phyloP scores from a whole-genome alignment of 1,139 yeast genomes.

The Debaryomyces fabryi region DNA sequence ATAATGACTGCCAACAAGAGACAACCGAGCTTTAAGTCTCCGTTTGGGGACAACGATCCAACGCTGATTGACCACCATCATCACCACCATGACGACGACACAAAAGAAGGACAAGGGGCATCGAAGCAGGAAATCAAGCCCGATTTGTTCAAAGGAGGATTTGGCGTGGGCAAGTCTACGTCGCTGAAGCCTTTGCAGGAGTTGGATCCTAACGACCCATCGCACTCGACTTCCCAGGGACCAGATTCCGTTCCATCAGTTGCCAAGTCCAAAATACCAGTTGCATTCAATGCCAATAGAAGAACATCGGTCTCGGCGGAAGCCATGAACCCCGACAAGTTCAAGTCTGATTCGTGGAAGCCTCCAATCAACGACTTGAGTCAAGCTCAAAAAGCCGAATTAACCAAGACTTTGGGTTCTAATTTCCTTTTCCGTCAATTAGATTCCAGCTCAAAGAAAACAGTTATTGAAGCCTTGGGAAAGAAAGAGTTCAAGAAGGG shows the following conservation, averaged over 20 bases:
- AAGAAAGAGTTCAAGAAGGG: slow-evolving; percentile 66
- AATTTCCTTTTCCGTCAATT: slow-evolving; percentile 84
- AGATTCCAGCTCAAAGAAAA: slow-evolving; percentile 69
- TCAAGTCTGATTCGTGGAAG: slow-evolving; percentile 64
- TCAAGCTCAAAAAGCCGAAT: slow-evolving; percentile 64
- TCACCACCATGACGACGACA: slow-evolving; percentile 13
- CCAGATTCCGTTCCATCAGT: slow-evolving; percentile 16
- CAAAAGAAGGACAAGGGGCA: slow-evolving; percentile 9
- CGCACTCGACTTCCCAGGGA: slow-evolving; percentile 11
- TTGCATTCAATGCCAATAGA: slow-evolving; percentile 74
- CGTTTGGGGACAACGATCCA: slow-evolving; percentile 67
- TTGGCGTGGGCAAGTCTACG: slow-evolving; percentile 39
- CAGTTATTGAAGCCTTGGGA: slow-evolving; percentile 80
- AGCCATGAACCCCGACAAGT: slow-evolving; percentile 61
- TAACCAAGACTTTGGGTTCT: slow-evolving; percentile 70
- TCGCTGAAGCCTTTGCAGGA: slow-evolving; percentile 25
- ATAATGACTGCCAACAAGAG: slow-evolving; percentile 30
- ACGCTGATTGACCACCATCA: slow-evolving; percentile 44
- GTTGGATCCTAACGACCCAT: slow-evolving; percentile 33
- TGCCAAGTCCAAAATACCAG: slow-evolving; percentile 39
- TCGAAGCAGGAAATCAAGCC: slow-evolving; percentile 17
- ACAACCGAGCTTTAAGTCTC: slow-evolving; percentile 61
- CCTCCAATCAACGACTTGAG: slow-evolving; percentile 72
- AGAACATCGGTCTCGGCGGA: slow-evolving; percentile 90
- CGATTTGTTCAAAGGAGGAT: slow-evolving; percentile 49